Evolutionary conservation across 2,329 filamentous ascomycete genomes (phyloP).

Genomic region (Colletotrichum salicis): DNA sequence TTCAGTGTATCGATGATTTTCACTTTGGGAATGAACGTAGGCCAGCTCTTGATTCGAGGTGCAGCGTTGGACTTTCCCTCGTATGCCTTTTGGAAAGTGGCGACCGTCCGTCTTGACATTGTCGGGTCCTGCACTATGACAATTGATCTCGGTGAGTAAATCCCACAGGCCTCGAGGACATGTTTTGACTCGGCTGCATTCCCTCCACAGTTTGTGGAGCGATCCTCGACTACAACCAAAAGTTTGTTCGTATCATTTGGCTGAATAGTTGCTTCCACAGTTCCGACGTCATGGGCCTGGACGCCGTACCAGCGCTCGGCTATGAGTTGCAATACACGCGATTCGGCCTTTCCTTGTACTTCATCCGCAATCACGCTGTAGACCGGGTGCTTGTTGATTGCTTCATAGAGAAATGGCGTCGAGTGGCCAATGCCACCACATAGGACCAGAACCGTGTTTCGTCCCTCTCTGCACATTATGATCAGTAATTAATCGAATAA

Average conservation of each 20-base stretch:
- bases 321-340: constrained; percentile 50
- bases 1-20: neutral
- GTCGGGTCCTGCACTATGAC: constrained; percentile 58
- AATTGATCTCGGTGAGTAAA: constrained; percentile 40
- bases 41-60: constrained; percentile 21
- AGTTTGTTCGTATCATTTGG: neutral
- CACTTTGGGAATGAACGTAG: constrained; percentile 29
- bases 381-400: constrained; percentile 46
- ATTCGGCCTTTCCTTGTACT: constrained; percentile 50
- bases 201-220: constrained; percentile 57
- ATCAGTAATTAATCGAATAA: neutral
- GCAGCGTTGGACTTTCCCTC: constrained; percentile 20
- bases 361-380: constrained; percentile 41
- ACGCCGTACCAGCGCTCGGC: constrained; percentile 43
- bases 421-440: constrained; percentile 59
- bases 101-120: constrained; percentile 53
- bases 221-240: constrained; percentile 51
- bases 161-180: constrained; percentile 45
- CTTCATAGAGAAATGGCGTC: constrained; percentile 53
- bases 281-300: neutral
- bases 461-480: neutral
- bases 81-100: constrained; percentile 53
- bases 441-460: constrained; percentile 45
- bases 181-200: constrained; percentile 51
- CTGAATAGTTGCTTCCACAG: neutral